Percentiles rank a stretch among this genome's conserved stretches.
These are phyloP conservation scores for Heracleum sosnowskyi DNA, from an alignment of 129 eudicot genomes.

Conservation along the genomic window DNA sequence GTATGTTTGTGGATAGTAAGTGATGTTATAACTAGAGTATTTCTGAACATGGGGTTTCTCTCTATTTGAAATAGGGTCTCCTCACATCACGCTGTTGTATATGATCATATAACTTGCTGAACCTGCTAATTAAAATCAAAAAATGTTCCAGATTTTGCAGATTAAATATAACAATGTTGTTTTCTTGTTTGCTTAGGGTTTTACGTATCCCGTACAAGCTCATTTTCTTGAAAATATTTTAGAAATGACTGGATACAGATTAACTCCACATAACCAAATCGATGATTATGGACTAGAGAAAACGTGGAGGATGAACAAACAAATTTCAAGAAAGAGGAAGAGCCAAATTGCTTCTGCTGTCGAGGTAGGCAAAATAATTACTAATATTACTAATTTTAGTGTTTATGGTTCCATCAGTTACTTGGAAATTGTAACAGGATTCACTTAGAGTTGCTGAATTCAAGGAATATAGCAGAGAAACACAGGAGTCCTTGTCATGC, in stretches of 20 bases:
- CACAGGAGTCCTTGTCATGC: conserved; percentile 64
- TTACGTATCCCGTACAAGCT: conserved; percentile 74
- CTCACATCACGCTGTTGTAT: not conserved
- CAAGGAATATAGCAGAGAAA: conserved; percentile 45
- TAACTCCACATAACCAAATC: conserved; percentile 75
- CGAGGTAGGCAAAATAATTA: conserved; percentile 39
- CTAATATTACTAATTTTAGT: not conserved
- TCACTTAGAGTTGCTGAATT: conserved; percentile 68
- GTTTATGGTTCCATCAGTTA: conserved; percentile 9
- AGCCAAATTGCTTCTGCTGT: conserved; percentile 93
- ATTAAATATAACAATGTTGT: not conserved
- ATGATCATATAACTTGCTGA: not conserved
- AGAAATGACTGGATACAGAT: conserved; percentile 70
- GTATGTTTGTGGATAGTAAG: not conserved
- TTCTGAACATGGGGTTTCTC: not conserved
- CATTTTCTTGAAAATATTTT: conserved; percentile 76
- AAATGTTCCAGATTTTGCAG: not conserved
- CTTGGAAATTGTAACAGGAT: conserved; percentile 39
- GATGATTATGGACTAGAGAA: conserved; percentile 88
- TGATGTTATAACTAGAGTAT: not conserved
- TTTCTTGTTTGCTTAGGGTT: conserved; percentile 51
- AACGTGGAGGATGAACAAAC: conserved; percentile 82
- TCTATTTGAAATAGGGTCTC: not conserved
- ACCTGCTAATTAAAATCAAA: not conserved
- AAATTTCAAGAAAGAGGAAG: conserved; percentile 71